Percentiles rank a stretch among this genome's conserved stretches.
Evolutionary conservation across 164 flowering plant species (phyloP).

Genomic region (Berberis thunbergii): DNA sequence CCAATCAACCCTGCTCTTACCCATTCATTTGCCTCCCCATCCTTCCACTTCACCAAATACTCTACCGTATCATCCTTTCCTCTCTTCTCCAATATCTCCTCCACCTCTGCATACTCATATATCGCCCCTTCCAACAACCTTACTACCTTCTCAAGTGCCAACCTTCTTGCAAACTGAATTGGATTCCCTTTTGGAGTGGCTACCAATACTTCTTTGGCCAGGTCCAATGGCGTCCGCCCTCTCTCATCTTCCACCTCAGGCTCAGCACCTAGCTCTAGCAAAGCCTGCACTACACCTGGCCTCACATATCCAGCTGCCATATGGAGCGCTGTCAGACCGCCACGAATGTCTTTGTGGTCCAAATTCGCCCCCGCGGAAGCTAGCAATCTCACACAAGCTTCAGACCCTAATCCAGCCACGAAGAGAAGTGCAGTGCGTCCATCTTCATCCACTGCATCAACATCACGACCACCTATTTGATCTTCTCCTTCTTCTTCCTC

Average conservation of each 20-base stretch:
- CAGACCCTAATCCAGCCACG: conserved; percentile 89
- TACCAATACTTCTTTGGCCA: conserved; percentile 54
- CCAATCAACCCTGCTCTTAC: conserved; percentile 42
- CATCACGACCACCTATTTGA: conserved; percentile 35
- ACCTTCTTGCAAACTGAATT: conserved; percentile 60
- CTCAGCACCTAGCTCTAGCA: conserved; percentile 71
- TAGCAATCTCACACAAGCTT: conserved; percentile 43
- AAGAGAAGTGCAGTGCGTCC: conserved; percentile 86
- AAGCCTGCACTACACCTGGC: conserved; percentile 38
- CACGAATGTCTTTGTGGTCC: conserved; percentile 43
- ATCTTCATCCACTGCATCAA: conserved; percentile 69
- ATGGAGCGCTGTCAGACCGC: conserved; percentile 78
- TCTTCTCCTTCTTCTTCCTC: conserved; percentile 18
- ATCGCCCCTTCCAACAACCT: conserved; percentile 45
- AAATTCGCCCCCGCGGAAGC: conserved; percentile 70
- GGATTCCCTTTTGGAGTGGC: conserved; percentile 72
- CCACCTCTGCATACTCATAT: conserved; percentile 89
- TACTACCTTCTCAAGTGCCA: conserved; percentile 62
- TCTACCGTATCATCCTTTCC: conserved; percentile 63
- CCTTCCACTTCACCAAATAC: conserved; percentile 83
- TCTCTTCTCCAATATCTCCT: conserved; percentile 77
- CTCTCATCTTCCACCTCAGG: conserved; percentile 53
- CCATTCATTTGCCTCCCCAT: conserved; percentile 82
- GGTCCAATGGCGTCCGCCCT: conserved; percentile 54
- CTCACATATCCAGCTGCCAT: conserved; percentile 96